These are phyloP conservation scores for Hypoxylon sp. DNA, from an alignment of 2,329 filamentous ascomycete species.

Conservation along the genomic window DNA sequence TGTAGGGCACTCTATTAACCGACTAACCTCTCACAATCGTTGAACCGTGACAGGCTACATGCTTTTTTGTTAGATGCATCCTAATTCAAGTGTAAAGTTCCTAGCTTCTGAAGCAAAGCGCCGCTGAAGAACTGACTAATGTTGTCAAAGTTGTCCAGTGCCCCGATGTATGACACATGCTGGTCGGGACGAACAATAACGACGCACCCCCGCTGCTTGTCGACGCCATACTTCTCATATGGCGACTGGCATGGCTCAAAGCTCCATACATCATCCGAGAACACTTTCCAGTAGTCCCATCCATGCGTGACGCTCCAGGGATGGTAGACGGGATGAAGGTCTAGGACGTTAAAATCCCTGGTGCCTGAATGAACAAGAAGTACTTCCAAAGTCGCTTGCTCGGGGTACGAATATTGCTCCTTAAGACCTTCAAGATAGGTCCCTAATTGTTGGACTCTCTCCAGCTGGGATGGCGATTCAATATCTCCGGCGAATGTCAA, in stretches of 20 bases:
- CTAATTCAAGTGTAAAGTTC: no score
- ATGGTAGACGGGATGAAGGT: conserved; percentile 3
- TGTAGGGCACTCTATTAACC: no score
- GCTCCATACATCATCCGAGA: neutral
- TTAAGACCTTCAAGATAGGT: neutral
- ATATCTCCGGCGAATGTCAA: conserved; percentile 4
- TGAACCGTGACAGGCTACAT: no score
- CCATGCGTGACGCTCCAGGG: conserved; percentile 1
- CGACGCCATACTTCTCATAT: conserved; percentile 8
- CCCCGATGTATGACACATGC: conserved; percentile 11
- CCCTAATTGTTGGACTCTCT: conserved; percentile 5
- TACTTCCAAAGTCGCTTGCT: neutral
- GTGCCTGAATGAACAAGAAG: conserved; percentile 4
- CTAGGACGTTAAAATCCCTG: conserved; percentile 5
- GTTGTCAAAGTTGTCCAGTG: conserved; percentile 2
- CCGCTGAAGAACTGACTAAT: conserved; percentile 1
- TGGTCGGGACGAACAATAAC: conserved; percentile 12
- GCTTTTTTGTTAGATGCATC: no score
- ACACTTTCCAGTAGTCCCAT: conserved; percentile 9
- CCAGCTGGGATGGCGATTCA: conserved; percentile 1
- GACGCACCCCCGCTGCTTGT: neutral
- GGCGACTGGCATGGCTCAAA: conserved; percentile 13
- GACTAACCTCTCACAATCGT: no score
- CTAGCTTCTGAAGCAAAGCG: neutral
- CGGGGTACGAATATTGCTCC: neutral